Percentiles rank a stretch among this genome's conserved stretches.
Conservation (phyloP, 208 protist genomes). For the Trypanosoma cruzi region DNA sequence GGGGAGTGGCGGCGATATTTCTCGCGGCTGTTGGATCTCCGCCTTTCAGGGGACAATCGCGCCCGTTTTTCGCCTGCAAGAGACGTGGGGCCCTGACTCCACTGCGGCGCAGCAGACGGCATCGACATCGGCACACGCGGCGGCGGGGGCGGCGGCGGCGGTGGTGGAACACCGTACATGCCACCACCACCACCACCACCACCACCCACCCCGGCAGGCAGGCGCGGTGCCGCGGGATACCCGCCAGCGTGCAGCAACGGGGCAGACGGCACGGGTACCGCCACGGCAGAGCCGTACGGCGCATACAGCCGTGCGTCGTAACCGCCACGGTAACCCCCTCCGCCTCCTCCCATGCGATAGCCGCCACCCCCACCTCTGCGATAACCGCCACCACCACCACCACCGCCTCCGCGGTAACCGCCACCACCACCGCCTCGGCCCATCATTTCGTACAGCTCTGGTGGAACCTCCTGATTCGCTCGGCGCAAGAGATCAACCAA, state of each 20-base stretch:
- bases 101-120: background rate
- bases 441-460: constrained; percentile 62
- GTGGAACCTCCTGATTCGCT: constrained; percentile 67
- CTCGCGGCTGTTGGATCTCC: constrained; percentile 3
- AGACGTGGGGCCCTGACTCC: background rate
- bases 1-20: background rate
- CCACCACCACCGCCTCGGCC: constrained; percentile 26
- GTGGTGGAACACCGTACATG: too few species aligned
- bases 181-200: too few species aligned
- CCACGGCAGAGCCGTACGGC: constrained; percentile 11
- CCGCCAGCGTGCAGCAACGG: too few species aligned
- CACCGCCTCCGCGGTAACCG: constrained; percentile 33
- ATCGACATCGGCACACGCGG: background rate
- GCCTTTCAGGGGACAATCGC: constrained; percentile 8
- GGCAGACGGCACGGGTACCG: too few species aligned
- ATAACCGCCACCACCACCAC: constrained; percentile 36
- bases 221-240: too few species aligned
- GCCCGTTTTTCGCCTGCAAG: constrained; percentile 3
- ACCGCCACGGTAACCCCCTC: constrained; percentile 26
- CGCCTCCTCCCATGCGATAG: too few species aligned
- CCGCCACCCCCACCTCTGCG: constrained; percentile 23
- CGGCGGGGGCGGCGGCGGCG: background rate
- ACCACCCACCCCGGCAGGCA: background rate
- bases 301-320: constrained; percentile 16
- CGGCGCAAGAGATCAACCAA: constrained; percentile 70